Base-by-base conservation (phyloP, 495 filamentous ascomycete species). In the Letharia columbiana region DNA sequence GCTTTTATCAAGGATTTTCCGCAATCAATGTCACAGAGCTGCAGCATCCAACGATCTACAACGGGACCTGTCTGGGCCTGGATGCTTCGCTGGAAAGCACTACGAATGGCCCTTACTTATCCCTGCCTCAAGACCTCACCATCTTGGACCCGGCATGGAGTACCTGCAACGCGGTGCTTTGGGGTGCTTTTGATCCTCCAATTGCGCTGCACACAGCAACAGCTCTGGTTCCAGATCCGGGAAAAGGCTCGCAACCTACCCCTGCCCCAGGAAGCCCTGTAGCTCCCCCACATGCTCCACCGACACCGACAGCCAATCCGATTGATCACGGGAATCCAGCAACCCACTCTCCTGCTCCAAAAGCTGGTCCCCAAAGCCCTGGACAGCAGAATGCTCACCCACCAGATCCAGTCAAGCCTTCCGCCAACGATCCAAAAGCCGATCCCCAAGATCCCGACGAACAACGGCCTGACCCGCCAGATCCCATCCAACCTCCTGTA, bases 101-200 rank as follows among this genome's bases (percentile, higher is more conserved):
- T 33, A 56, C 52, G 15, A 56, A 56, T 18, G 52, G 52, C 28
- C 52, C 52, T 17, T 56, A 35, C 31, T 35, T 56, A 35, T 56
- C 52, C 6, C 6, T 56, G 17, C 52, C 52, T 17, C 52, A 4
- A 17, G 52, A 35, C 31, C 52, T 56, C 35, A 56, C 28, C 52
- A 1, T 1, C 31, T 0, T 35, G 13, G 31, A 56, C 13, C 52
- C 52, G 18, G 52, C 28, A 6, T 56, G 52, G 31, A 33, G 28
- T 56, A 56, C 52, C 52, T 56, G 52, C 31, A 18, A 56, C 31
- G 52, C 15, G 17, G 52, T 56, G 52, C 6, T 5, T 18, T 56
- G 52, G 52, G 52, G 52, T 35, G 52, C 52, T 35, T 56, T 56
- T 56, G 52, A 56, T 56, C 52, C 52, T 56, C 52, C 52, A 7